These are phyloP conservation scores for Sordariomycetes sp. DNA, from an alignment of 2,329 filamentous ascomycete species.

Conservation along the genomic window DNA sequence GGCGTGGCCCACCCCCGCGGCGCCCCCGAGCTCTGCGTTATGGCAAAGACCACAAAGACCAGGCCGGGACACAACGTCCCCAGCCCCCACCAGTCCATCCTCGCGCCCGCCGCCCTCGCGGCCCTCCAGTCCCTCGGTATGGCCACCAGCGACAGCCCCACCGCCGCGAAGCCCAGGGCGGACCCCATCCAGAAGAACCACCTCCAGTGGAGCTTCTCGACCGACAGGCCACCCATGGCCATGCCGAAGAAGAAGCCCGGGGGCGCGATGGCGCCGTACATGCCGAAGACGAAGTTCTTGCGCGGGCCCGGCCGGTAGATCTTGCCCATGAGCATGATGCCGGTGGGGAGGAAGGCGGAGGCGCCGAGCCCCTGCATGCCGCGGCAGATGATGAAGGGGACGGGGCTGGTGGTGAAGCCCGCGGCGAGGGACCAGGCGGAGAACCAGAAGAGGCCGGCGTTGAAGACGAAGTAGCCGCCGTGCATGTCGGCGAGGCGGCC, in stretches of 20 bases:
- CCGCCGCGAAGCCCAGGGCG: slow-evolving; percentile 30
- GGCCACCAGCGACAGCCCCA: slow-evolving; percentile 28
- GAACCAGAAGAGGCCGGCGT: slow-evolving; percentile 52
- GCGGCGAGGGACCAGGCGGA: slow-evolving; percentile 56
- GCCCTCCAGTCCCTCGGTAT: slow-evolving; percentile 23
- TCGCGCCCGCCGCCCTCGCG: slow-evolving; percentile 17
- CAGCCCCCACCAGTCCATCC: slow-evolving; percentile 54
- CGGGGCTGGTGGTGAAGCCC: slow-evolving; percentile 56
- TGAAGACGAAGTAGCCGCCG: slow-evolving; percentile 50
- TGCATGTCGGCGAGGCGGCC: slow-evolving; percentile 54
- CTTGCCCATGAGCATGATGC: slow-evolving; percentile 58
- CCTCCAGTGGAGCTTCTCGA: slow-evolving; percentile 49
- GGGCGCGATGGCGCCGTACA: slow-evolving; percentile 48
- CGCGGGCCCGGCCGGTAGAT: slow-evolving; percentile 59
- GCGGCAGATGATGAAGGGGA: slow-evolving; percentile 64
- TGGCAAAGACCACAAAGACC: slow-evolving; percentile 54
- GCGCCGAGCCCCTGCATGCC: slow-evolving; percentile 65
- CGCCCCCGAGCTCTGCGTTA: slow-evolving; percentile 56
- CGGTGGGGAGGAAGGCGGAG: slow-evolving; percentile 61
- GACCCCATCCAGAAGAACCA: slow-evolving; percentile 63
- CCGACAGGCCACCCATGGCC: slow-evolving; percentile 52
- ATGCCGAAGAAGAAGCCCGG: slow-evolving; percentile 55
- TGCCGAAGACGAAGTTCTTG: slow-evolving; percentile 55
- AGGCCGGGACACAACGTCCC: slow-evolving; percentile 43
- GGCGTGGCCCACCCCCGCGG: slow-evolving; percentile 51